These are phyloP conservation scores for Apiotrichum veenhuisii DNA, from an alignment of 1,284 basidiomycete genomes.

Conservation along the genomic window DNA sequence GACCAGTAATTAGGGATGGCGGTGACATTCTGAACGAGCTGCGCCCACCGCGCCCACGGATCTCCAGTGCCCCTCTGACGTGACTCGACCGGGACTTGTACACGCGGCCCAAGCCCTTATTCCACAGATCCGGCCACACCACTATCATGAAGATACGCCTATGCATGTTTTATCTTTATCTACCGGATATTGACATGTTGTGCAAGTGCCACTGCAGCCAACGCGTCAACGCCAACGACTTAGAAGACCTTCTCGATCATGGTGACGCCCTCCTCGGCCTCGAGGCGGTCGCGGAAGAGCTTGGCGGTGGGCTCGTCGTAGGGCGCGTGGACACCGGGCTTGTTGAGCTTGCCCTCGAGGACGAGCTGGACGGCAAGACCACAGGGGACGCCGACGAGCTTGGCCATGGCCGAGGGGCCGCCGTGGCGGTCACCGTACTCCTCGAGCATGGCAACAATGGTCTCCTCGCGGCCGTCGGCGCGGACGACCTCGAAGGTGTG, in stretches of 20 bases:
- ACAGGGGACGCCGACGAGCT: slow-evolving; percentile 86
- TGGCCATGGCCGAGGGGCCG: slow-evolving; percentile 91
- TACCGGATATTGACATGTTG: background rate
- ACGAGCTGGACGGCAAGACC: slow-evolving; percentile 86
- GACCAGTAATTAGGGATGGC: too few species aligned
- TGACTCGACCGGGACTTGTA: too few species aligned
- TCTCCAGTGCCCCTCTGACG: too few species aligned
- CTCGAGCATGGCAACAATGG: slow-evolving; percentile 86
- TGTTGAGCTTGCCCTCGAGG: slow-evolving; percentile 64
- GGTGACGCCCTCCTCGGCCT: slow-evolving; percentile 72
- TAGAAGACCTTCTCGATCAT: slow-evolving; percentile 63
- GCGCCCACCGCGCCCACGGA: too few species aligned
- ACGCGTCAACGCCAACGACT: background rate
- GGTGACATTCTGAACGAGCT: too few species aligned
- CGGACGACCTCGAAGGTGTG: slow-evolving; percentile 92
- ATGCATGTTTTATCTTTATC: background rate
- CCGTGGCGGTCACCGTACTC: slow-evolving; percentile 74
- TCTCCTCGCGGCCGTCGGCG: slow-evolving; percentile 79
- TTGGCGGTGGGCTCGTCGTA: slow-evolving; percentile 79
- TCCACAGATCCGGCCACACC: too few species aligned
- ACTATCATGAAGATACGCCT: background rate
- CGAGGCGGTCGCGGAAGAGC: slow-evolving; percentile 69
- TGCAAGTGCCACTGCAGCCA: background rate
- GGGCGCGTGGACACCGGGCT: slow-evolving; percentile 79
- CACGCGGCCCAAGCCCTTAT: too few species aligned